phyloP scores from a whole-genome alignment of 208 protist genomes.

The Trypanosoma rangeli region DNA sequence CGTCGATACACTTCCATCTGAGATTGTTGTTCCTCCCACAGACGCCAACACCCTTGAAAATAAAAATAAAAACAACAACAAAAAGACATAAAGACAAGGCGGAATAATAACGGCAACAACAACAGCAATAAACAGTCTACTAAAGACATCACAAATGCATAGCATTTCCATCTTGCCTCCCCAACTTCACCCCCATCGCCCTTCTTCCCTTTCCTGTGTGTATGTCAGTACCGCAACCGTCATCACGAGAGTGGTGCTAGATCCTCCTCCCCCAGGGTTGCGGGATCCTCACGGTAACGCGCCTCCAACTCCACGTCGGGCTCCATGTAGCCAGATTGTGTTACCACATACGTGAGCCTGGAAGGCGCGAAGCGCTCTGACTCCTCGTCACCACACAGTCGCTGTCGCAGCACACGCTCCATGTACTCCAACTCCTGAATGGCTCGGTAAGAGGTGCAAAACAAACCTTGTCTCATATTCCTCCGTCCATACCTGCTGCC shows the following conservation, averaged over 20 bases:
- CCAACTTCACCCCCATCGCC: too few relatives aligned
- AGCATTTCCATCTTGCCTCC: too few relatives aligned
- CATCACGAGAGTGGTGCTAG: constrained; percentile 6
- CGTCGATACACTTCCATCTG: constrained; percentile 90
- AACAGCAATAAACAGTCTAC: too few relatives aligned
- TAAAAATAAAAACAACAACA: constrained; percentile 10
- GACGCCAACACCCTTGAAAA: background rate
- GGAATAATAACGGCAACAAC: too few relatives aligned
- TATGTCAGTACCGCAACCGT: background rate
- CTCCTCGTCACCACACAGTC: constrained; percentile 7
- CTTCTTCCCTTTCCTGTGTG: background rate
- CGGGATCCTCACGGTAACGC: background rate
- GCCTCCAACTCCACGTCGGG: constrained; percentile 10
- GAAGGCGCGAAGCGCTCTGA: constrained; percentile 1
- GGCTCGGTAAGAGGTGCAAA: background rate
- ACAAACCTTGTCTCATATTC: constrained; percentile 18
- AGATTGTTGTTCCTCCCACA: background rate
- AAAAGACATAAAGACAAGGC: too few relatives aligned
- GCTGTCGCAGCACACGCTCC: background rate
- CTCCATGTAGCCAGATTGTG: background rate
- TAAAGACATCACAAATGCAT: too few relatives aligned
- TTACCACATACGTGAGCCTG: constrained; percentile 8
- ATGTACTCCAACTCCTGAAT: constrained; percentile 7
- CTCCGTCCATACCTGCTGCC: constrained; percentile 6
- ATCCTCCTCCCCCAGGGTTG: constrained; percentile 1